Base-by-base conservation (phyloP, 1,284 basidiomycete genomes). In the Testicularia cyperi region DNA sequence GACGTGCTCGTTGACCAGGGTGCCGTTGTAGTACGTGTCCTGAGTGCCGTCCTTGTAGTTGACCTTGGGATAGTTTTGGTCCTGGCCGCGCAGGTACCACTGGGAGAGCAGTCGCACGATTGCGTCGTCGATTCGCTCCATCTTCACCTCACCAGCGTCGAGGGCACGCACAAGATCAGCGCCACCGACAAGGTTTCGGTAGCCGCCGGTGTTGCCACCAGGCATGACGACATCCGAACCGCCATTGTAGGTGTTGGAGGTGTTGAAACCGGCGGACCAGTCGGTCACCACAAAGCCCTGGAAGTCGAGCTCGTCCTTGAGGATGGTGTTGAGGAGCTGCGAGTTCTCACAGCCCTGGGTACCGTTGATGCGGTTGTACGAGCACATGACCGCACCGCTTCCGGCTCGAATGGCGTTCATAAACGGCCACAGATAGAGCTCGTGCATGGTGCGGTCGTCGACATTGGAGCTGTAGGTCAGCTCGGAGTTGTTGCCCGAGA, bases 261-360 rank as follows among this genome's bases (percentile, higher is more conserved):
- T 62, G 15, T 60, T 44, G 15, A 63, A 55, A 38, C 65, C 60
- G 10, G 61, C 67, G 24, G 69, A 58, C 68, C 65, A 70, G 35
- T 70, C 64, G 12, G 48, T 52, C 52, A 69, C 41, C 21, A 84
- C 79, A 64, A 81, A 87, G 19, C 88, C 88, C 75, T 86, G 85
- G 81, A 89, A 91, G 3, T 85, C 86, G 44, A 84, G 81, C 74
- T 89, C 86, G 15, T 80, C 81, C 78, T 88, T 88, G 40, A 88
- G 77, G 18, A 87, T 78, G n/a, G 82, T 83, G 71, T 88, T 88
- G 51, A 87, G 75, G 5, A 81, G 80, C 69, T 84, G 80, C 48
- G 82, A 80, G 69, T 88, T 87, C 65, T 87, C 83, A 64, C 86
- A 87, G 0, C 49, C 44, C 56, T 55, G 60, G 12, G 48, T 44